Percentiles rank a stretch among this genome's conserved stretches.
Evolutionary conservation across 1,284 basidiomycete genomes (phyloP).

Genomic region (Leccinum pallidistipes): DNA sequence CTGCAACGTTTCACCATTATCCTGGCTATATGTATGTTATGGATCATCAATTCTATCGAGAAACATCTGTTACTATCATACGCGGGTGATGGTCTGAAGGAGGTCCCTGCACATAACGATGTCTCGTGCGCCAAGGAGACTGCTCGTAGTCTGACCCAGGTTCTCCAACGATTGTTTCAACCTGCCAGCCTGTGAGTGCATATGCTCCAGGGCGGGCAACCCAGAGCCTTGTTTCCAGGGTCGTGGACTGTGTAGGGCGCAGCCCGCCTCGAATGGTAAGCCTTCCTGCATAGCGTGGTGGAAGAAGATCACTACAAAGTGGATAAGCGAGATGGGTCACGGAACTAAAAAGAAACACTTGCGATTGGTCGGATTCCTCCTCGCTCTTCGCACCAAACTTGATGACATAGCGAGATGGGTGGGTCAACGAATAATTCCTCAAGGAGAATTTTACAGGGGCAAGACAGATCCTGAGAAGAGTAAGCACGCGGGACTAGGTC

Average conservation of each 20-base stretch:
- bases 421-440: slow-evolving; percentile 69
- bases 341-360: slow-evolving; percentile 25
- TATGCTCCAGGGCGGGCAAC: slow-evolving; percentile 67
- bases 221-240: slow-evolving; percentile 53
- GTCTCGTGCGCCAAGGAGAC: slow-evolving; percentile 36
- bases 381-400: slow-evolving; percentile 36
- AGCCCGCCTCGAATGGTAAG: slow-evolving; percentile 59
- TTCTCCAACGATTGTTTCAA: slow-evolving; percentile 64
- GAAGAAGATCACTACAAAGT: slow-evolving; percentile 40
- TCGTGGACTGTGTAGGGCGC: slow-evolving; percentile 45
- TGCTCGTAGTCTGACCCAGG: slow-evolving; percentile 10
- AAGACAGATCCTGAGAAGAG: slow-evolving; percentile 51
- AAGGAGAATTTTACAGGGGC: slow-evolving; percentile 58
- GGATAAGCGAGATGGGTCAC: slow-evolving; percentile 7
- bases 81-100: slow-evolving; percentile 39
- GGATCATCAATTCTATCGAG: slow-evolving; percentile 13
- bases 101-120: slow-evolving; percentile 54
- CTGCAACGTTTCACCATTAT: slow-evolving; percentile 1
- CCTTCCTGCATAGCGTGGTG: slow-evolving; percentile 58
- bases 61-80: slow-evolving; percentile 44
- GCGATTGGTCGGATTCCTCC: slow-evolving; percentile 37
- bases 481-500: slow-evolving; percentile 12
- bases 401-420: slow-evolving; percentile 53
- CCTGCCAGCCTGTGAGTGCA: slow-evolving; percentile 57
- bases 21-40: slow-evolving; percentile 9